Conservation (phyloP, 2,329 filamentous ascomycete species). For the Penicillium sp. region DNA sequence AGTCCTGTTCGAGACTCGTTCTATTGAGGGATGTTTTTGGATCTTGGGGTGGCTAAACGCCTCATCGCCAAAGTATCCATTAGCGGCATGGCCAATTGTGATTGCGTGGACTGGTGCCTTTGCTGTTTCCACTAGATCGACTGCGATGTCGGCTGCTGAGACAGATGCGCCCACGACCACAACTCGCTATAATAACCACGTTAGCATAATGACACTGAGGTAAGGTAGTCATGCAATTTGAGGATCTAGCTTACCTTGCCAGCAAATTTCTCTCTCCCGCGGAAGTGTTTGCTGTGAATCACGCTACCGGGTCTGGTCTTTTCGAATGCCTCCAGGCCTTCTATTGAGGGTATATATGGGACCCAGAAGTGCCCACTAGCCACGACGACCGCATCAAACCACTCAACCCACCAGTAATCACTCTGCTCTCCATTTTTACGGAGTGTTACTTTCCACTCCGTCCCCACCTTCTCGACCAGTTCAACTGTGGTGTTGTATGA, state of each 20-base stretch:
- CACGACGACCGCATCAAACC: background rate
- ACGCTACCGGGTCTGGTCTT: background rate
- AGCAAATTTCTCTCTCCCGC: background rate
- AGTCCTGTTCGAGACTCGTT: background rate
- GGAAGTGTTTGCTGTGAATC: slow-evolving; percentile 4
- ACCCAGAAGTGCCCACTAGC: slow-evolving; percentile 3
- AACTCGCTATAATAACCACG: background rate
- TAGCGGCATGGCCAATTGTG: background rate
- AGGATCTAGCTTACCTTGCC: background rate
- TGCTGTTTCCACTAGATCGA: background rate
- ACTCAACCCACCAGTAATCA: slow-evolving; percentile 1
- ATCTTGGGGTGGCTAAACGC: background rate
- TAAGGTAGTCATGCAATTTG: background rate
- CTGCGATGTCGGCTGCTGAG: background rate
- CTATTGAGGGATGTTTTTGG: background rate
- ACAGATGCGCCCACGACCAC: slow-evolving; percentile 1
- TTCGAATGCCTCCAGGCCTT: background rate
- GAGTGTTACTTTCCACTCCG: background rate
- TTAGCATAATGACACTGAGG: background rate
- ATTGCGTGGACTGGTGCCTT: background rate
- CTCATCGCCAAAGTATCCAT: background rate
- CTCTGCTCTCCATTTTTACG: background rate
- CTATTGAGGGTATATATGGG: background rate
- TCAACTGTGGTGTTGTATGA: slow-evolving; percentile 1
- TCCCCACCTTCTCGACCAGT: background rate